These are phyloP conservation scores for Cryptococcus sp. DNA, from an alignment of 1,284 basidiomycete species.

Conservation along the genomic window DNA sequence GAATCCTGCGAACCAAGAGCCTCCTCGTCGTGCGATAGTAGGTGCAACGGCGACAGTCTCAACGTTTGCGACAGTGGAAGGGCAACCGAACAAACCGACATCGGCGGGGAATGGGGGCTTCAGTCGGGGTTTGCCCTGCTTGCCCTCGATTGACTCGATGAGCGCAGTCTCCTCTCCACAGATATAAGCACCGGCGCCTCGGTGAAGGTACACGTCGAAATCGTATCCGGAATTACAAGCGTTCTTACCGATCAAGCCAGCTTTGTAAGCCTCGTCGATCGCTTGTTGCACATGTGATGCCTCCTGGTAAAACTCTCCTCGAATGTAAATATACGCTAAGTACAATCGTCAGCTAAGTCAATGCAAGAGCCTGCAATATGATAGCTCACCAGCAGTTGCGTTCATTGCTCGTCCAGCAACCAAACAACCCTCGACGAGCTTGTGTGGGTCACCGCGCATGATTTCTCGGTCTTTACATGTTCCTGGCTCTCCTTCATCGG, in stretches of 20 bases:
- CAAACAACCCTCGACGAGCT: conserved; percentile 95
- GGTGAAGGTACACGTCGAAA: conserved; percentile 96
- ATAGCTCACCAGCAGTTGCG: conserved; percentile 68
- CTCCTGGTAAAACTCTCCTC: conserved; percentile 97
- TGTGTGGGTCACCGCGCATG: conserved; percentile 96
- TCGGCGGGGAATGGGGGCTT: conserved; percentile 99
- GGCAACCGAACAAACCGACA: conserved; percentile 94
- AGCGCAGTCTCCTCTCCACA: conserved; percentile 98
- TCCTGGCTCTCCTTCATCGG: conserved; percentile 97
- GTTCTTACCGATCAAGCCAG: conserved; percentile 88
- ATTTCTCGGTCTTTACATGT: conserved; percentile 98
- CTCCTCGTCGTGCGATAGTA: conserved; percentile 90
- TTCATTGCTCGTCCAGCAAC: conserved; percentile 99
- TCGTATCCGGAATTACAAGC: conserved; percentile 89
- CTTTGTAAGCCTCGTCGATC: conserved; percentile 91
- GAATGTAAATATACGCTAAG: conserved; percentile 94
- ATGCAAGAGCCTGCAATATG: background rate
- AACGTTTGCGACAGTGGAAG: conserved; percentile 96
- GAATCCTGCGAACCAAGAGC: conserved; percentile 90
- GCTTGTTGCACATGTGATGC: conserved; percentile 91
- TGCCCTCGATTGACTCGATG: conserved; percentile 93
- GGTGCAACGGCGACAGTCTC: conserved; percentile 98
- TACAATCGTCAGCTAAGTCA: background rate
- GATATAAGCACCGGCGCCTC: conserved; percentile 96
- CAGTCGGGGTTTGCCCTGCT: conserved; percentile 95